phyloP scores from a whole-genome alignment of 441 rosid genomes.

The Euphorbia schlechtendalii region DNA sequence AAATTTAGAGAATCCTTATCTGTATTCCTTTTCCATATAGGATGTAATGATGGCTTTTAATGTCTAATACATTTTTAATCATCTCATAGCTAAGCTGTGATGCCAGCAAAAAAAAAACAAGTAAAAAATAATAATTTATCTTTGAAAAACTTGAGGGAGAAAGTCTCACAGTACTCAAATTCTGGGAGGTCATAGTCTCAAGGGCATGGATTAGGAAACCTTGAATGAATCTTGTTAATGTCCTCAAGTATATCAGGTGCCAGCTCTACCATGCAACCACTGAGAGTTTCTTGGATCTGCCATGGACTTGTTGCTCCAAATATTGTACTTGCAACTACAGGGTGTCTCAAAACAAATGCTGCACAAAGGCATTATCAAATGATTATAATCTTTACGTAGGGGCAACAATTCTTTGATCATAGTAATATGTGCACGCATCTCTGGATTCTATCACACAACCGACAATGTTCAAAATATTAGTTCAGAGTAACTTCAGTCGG shows the following conservation, averaged over 20 bases:
- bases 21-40: neutral
- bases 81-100: neutral
- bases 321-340: slow-evolving; percentile 48
- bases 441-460: neutral
- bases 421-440: neutral
- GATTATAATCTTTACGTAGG: neutral
- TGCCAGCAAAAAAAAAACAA: neutral
- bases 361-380: slow-evolving; percentile 7
- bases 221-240: slow-evolving; percentile 38
- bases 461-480: neutral
- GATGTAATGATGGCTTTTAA: neutral
- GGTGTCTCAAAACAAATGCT: slow-evolving; percentile 53
- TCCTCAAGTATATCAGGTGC: slow-evolving; percentile 31
- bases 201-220: slow-evolving; percentile 57
- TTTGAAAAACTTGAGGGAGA: neutral
- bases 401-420: neutral
- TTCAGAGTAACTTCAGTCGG: neutral
- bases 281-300: slow-evolving; percentile 43
- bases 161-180: neutral
- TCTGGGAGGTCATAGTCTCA: slow-evolving; percentile 22
- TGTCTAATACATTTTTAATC: neutral
- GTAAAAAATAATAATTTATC: neutral
- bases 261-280: slow-evolving; percentile 35
- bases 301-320: slow-evolving; percentile 49
- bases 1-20: neutral